Evolutionary conservation across 2,329 filamentous ascomycete genomes (phyloP).

Genomic region (Cryphonectria carpinicola): DNA sequence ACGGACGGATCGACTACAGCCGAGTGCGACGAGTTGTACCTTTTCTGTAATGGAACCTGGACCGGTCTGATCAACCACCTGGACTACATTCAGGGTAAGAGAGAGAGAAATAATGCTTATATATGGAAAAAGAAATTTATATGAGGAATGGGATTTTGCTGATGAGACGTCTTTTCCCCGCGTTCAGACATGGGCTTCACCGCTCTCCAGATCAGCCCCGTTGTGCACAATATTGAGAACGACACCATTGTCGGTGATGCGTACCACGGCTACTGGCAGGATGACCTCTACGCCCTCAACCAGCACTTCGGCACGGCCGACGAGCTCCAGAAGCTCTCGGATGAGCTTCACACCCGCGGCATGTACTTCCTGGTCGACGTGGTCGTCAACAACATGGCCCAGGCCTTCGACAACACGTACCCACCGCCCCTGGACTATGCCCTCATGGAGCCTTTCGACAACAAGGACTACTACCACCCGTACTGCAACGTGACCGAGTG

Average conservation of each 20-base stretch:
- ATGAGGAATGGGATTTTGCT: background rate
- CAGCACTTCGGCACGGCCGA: conserved; percentile 60
- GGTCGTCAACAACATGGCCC: conserved; percentile 58
- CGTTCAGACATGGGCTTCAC: conserved; percentile 56
- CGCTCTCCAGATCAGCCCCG: conserved; percentile 62
- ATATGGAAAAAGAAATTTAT: no score
- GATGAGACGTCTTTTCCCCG: background rate
- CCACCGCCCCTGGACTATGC: conserved; percentile 49
- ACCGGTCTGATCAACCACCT: conserved; percentile 60
- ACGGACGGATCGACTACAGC: conserved; percentile 49
- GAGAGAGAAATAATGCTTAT: no score
- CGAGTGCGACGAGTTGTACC: conserved; percentile 44
- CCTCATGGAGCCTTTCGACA: conserved; percentile 51
- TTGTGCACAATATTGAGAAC: conserved; percentile 49
- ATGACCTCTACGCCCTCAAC: conserved; percentile 58
- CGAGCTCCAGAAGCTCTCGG: conserved; percentile 61
- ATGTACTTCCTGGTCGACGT: conserved; percentile 55
- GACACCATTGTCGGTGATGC: conserved; percentile 37
- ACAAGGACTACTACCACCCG: conserved; percentile 61
- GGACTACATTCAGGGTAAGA: conserved; percentile 61
- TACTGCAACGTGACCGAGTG: conserved; percentile 62
- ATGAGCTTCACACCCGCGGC: conserved; percentile 40
- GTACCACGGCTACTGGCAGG: conserved; percentile 62
- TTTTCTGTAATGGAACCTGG: conserved; percentile 66
- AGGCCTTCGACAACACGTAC: conserved; percentile 42